Evolutionary conservation across 1,139 yeast species (phyloP).

Genomic region (Suhomyces bolitotheri): DNA sequence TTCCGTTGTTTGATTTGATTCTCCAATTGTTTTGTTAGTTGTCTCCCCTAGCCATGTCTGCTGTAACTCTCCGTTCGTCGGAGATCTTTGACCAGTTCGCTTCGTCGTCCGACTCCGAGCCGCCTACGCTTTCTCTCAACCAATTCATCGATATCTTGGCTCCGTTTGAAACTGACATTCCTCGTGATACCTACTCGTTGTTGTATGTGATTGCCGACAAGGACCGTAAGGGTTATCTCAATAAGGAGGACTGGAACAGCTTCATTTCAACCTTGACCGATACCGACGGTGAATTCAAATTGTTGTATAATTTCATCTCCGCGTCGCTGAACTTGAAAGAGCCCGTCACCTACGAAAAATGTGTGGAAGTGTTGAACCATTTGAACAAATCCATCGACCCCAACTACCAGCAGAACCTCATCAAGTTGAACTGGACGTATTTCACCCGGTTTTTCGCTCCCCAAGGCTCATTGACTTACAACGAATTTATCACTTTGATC

Average conservation of each 20-base stretch:
- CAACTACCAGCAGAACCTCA: slow-evolving; percentile 41
- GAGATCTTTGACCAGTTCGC: slow-evolving; percentile 47
- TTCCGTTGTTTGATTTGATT: too few relatives aligned
- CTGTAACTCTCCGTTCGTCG: slow-evolving; percentile 7
- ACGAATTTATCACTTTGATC: slow-evolving; percentile 44
- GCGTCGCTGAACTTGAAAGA: slow-evolving; percentile 8
- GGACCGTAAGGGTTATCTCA: slow-evolving; percentile 60
- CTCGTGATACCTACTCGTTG: slow-evolving; percentile 43
- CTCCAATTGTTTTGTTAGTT: too few relatives aligned
- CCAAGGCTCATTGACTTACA: slow-evolving; percentile 37
- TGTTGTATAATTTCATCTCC: slow-evolving; percentile 34
- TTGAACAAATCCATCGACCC: slow-evolving; percentile 47
- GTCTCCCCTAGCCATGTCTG: slow-evolving; percentile 2
- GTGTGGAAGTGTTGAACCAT: slow-evolving; percentile 38
- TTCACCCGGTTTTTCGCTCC: slow-evolving; percentile 47
- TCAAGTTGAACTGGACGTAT: slow-evolving; percentile 48
- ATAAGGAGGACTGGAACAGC: slow-evolving; percentile 58
- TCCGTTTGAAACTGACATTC: slow-evolving; percentile 46
- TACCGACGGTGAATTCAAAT: slow-evolving; percentile 58
- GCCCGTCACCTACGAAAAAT: slow-evolving; percentile 35
- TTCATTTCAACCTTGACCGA: slow-evolving; percentile 57
- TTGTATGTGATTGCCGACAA: slow-evolving; percentile 67
- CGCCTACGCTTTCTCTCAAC: slow-evolving; percentile 31
- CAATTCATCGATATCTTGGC: slow-evolving; percentile 43
- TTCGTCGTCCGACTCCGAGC: slow-evolving; percentile 19